These are phyloP conservation scores for Alternaria postmessia DNA, from an alignment of 2,329 filamentous ascomycete genomes.

Conservation along the genomic window DNA sequence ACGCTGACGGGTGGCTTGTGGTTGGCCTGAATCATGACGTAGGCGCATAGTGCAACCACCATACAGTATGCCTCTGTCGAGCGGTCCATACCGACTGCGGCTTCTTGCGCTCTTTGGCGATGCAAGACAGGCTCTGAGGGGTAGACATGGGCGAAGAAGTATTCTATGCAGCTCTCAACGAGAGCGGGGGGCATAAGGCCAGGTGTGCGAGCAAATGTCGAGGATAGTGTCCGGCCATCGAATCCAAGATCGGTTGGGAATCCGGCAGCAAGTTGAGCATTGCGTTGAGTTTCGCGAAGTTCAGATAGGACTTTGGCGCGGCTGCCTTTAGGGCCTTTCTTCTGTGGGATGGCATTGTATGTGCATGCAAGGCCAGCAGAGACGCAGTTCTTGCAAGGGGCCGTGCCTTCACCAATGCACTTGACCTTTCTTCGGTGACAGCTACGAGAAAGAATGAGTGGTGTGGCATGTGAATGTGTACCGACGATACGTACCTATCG, in stretches of 20 bases:
- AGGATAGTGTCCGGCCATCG: constrained; percentile 53
- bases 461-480: constrained; percentile 12
- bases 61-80: constrained; percentile 66
- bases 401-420: constrained; percentile 59
- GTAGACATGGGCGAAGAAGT: constrained; percentile 69
- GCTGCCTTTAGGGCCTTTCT: constrained; percentile 69
- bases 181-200: constrained; percentile 60
- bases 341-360: constrained; percentile 70
- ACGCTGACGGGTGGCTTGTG: constrained; percentile 55
- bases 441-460: constrained; percentile 33
- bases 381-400: constrained; percentile 68
- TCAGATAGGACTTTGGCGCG: constrained; percentile 70
- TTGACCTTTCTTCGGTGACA: constrained; percentile 61
- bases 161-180: constrained; percentile 64
- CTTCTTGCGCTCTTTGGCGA: constrained; percentile 60
- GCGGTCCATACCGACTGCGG: constrained; percentile 60
- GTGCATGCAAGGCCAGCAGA: constrained; percentile 68
- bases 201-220: constrained; percentile 57
- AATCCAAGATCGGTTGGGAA: constrained; percentile 49
- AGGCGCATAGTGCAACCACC: constrained; percentile 60
- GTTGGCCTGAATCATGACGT: constrained; percentile 60
- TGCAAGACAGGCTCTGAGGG: constrained; percentile 70
- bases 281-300: constrained; percentile 61
- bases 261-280: constrained; percentile 55
- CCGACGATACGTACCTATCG: constrained; percentile 48